Conservation (phyloP, 495 filamentous ascomycete genomes). For the Trichoderma erinaceum region DNA sequence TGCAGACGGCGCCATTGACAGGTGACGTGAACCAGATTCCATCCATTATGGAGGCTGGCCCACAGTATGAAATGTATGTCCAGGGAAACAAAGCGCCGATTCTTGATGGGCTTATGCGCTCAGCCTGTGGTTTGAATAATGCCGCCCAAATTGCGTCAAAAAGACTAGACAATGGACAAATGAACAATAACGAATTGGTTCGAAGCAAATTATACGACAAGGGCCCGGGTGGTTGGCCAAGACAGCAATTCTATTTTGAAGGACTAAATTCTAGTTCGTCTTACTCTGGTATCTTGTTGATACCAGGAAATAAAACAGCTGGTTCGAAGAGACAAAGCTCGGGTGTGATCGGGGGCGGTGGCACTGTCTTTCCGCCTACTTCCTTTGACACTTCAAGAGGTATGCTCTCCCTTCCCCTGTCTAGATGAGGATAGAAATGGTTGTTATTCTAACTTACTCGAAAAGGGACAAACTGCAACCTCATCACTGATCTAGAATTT, state of each 20-base stretch:
- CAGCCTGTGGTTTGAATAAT: constrained; percentile 64
- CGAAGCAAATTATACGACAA: constrained; percentile 61
- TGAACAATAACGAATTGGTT: constrained; percentile 36
- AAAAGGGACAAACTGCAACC: constrained; percentile 65
- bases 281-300: constrained; percentile 67
- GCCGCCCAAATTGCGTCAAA: constrained; percentile 57
- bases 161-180: constrained; percentile 22
- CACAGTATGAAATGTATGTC: constrained; percentile 74
- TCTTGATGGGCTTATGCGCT: constrained; percentile 62
- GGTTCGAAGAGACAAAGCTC: neutral
- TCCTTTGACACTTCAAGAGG: constrained; percentile 71
- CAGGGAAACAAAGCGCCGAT: constrained; percentile 53
- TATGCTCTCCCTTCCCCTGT: constrained; percentile 33
- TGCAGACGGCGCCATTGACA: constrained; percentile 66
- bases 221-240: constrained; percentile 55
- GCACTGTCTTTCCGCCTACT: constrained; percentile 60
- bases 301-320: constrained; percentile 39
- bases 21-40: constrained; percentile 36
- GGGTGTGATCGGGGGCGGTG: constrained; percentile 53
- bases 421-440: neutral
- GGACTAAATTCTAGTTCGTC: constrained; percentile 61
- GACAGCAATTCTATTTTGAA: constrained; percentile 79
- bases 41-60: constrained; percentile 49
- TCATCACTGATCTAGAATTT: constrained; percentile 77
- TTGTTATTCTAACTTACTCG: constrained; percentile 13